phyloP scores from a whole-genome alignment of 148 eudicot species.

The Dysphania ambrosioides region DNA sequence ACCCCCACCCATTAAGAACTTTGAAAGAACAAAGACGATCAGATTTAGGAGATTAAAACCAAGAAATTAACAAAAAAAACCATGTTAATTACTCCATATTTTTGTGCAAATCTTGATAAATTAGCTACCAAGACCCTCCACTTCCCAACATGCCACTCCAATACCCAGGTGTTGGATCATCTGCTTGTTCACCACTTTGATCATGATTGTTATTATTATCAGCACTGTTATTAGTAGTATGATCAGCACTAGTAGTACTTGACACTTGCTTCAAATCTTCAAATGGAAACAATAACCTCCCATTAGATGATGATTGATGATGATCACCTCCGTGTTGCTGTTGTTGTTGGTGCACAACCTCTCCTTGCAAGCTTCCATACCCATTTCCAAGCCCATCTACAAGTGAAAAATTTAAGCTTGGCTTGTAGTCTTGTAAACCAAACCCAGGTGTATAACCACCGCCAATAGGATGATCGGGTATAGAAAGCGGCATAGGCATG shows the following conservation, averaged over 20 bases:
- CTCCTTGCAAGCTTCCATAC: conserved; percentile 36
- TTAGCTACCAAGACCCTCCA: conserved; percentile 57
- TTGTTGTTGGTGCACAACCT: conserved; percentile 11
- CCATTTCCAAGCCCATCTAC: conserved; percentile 47
- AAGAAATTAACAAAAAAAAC: neutral
- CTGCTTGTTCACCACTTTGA: conserved; percentile 34
- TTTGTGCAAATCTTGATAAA: conserved; percentile 24
- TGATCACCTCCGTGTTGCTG: neutral
- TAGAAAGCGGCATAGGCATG: conserved; percentile 46
- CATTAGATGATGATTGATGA: conserved; percentile 18
- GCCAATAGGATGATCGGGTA: conserved; percentile 22
- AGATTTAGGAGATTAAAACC: neutral
- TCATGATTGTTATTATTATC: neutral
- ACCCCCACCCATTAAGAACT: conserved; percentile 20
- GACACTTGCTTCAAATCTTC: conserved; percentile 55
- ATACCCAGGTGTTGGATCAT: conserved; percentile 60
- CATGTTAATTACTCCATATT: neutral
- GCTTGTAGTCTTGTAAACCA: conserved; percentile 39
- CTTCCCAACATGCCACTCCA: conserved; percentile 76
- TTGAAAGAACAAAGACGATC: neutral
- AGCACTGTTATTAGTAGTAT: conserved; percentile 3
- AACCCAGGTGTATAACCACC: conserved; percentile 49
- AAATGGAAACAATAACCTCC: conserved; percentile 67
- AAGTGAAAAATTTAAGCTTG: conserved; percentile 53
- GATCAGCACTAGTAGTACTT: conserved; percentile 26